phyloP scores from a whole-genome alignment of 257 asterid species.

The Apocynum venetum region DNA sequence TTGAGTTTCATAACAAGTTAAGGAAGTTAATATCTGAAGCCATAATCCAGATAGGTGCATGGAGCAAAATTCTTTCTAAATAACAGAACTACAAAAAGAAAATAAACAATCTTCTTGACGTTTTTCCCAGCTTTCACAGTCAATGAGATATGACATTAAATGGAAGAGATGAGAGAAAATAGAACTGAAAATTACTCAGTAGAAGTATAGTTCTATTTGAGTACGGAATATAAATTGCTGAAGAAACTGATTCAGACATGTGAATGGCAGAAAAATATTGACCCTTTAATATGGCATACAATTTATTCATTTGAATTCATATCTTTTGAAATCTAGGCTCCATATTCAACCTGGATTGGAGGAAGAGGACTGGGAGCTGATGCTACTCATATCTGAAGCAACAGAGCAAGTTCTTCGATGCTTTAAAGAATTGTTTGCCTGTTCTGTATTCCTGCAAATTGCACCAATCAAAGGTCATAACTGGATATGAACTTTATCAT shows the following conservation, averaged over 20 bases:
- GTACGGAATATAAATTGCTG: background rate
- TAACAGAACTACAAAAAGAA: background rate
- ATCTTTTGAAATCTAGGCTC: background rate
- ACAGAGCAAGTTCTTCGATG: constrained; percentile 71
- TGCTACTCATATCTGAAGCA: constrained; percentile 84
- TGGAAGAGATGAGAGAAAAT: background rate
- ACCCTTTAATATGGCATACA: background rate
- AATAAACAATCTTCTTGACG: background rate
- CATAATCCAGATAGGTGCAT: background rate
- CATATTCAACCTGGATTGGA: constrained; percentile 55
- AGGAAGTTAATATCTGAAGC: background rate
- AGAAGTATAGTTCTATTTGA: background rate
- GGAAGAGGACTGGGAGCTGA: constrained; percentile 50
- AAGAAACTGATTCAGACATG: background rate
- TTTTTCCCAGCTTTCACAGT: background rate
- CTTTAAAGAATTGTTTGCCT: constrained; percentile 41
- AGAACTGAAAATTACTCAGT: background rate
- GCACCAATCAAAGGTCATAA: constrained; percentile 14
- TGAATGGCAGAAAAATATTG: background rate
- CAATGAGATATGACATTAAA: background rate
- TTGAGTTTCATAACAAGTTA: background rate
- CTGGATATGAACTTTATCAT: constrained; percentile 14
- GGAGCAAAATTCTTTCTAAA: background rate
- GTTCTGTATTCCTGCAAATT: constrained; percentile 51
- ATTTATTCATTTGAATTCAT: background rate